Conservation (phyloP, 805 yeast genomes). For the Wickerhamomyces ciferrii region DNA sequence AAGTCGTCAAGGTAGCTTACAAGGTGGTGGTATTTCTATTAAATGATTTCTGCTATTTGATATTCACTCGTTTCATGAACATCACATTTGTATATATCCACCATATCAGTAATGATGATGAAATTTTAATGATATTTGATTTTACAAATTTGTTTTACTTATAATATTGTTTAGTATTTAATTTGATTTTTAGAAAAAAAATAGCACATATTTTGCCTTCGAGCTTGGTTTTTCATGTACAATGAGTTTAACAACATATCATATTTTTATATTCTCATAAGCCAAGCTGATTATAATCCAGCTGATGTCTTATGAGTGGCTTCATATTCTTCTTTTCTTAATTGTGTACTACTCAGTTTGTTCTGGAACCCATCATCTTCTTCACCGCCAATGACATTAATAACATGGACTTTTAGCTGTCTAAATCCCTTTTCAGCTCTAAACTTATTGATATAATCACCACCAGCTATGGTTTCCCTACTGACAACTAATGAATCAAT, state of each 20-base stretch:
- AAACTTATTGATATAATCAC: constrained; percentile 58
- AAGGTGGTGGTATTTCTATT: constrained; percentile 41
- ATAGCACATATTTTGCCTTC: not conserved
- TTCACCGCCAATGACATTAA: constrained; percentile 64
- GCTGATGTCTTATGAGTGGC: not conserved
- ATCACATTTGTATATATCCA: not conserved
- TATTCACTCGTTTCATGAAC: not conserved
- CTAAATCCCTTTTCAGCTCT: constrained; percentile 54
- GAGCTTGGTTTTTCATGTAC: no score
- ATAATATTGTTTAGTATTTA: not conserved
- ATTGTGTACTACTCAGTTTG: constrained; percentile 81
- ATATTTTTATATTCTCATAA: no score
- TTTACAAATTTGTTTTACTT: not conserved
- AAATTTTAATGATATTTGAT: not conserved
- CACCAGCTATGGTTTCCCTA: constrained; percentile 76
- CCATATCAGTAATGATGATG: not conserved
- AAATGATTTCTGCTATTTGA: constrained; percentile 22
- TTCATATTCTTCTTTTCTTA: constrained; percentile 39
- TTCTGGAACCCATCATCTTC: constrained; percentile 52
- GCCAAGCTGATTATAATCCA: not conserved
- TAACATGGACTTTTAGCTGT: constrained; percentile 44
- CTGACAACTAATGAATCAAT: constrained; percentile 82
- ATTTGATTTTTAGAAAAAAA: not conserved
- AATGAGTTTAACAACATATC: no score
- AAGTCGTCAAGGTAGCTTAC: constrained; percentile 46